Conservation (phyloP, 495 filamentous ascomycete species). For the Xylaria bambusicola region DNA sequence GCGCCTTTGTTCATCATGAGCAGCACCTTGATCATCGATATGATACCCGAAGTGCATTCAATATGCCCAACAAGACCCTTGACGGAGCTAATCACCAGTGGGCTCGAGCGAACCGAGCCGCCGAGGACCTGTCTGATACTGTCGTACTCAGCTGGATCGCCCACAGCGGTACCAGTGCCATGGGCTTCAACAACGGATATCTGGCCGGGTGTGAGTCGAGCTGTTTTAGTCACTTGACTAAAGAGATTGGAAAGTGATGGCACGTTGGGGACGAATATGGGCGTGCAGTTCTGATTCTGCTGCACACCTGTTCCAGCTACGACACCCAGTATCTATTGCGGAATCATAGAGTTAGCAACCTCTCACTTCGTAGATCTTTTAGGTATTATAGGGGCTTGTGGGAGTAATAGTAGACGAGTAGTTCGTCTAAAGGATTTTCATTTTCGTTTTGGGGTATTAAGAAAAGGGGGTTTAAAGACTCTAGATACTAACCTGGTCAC, state of each 20-base stretch:
- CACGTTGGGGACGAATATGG: constrained; percentile 38
- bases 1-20: constrained; percentile 47
- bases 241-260: constrained; percentile 30
- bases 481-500: constrained; percentile 28
- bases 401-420: too few relatives aligned
- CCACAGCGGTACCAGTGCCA: constrained; percentile 44
- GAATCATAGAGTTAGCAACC: not conserved
- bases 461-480: too few relatives aligned
- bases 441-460: too few relatives aligned
- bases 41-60: constrained; percentile 46
- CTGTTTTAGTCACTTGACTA: not conserved
- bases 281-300: constrained; percentile 35
- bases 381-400: too few relatives aligned
- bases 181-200: constrained; percentile 41
- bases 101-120: constrained; percentile 27
- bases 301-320: constrained; percentile 57
- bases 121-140: constrained; percentile 38
- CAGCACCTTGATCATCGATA: constrained; percentile 44
- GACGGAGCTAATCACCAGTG: constrained; percentile 38
- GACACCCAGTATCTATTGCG: constrained; percentile 51
- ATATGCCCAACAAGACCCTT: constrained; percentile 54
- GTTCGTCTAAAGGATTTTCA: too few relatives aligned
- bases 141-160: constrained; percentile 45
- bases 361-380: too few relatives aligned
- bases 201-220: constrained; percentile 16